phyloP scores from a whole-genome alignment of 2,329 filamentous ascomycete genomes.

The Diaporthe eres region DNA sequence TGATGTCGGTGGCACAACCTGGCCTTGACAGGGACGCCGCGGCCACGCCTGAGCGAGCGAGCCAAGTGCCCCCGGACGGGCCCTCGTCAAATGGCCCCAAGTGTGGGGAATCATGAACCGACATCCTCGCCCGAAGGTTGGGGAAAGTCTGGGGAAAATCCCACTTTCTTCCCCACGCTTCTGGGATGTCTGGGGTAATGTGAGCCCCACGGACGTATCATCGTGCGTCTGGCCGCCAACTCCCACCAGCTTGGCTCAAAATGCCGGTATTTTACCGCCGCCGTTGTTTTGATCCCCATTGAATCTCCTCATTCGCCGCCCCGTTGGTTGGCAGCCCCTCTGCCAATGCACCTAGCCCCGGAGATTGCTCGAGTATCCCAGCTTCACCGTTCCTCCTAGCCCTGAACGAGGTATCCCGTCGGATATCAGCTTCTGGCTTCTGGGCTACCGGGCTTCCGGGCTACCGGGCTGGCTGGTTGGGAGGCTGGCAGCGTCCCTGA shows the following conservation, averaged over 20 bases:
- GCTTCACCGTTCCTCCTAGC: background rate
- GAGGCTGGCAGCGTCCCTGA: background rate
- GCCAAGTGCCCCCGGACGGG: background rate
- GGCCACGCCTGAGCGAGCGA: background rate
- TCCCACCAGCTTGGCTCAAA: slow-evolving; percentile 4
- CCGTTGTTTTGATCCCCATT: slow-evolving; percentile 8
- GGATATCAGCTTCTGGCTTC: background rate
- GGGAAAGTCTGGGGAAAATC: slow-evolving; percentile 22
- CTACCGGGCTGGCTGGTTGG: background rate
- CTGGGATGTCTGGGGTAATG: slow-evolving; percentile 13
- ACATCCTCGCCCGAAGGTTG: background rate
- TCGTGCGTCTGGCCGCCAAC: background rate
- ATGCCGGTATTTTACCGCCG: slow-evolving; percentile 18
- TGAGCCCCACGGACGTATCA: background rate
- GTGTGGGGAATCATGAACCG: slow-evolving; percentile 14
- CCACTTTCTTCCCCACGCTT: slow-evolving; percentile 14
- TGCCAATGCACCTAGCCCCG: slow-evolving; percentile 17
- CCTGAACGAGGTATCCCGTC: slow-evolving; percentile 7
- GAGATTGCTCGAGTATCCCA: slow-evolving; percentile 11
- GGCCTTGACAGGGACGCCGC: slow-evolving; percentile 14
- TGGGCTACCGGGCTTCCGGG: background rate
- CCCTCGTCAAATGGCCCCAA: background rate
- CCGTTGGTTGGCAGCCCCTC: background rate
- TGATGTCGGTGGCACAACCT: slow-evolving; percentile 31
- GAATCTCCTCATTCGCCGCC: slow-evolving; percentile 7